Base-by-base conservation (phyloP, 176 grass and related monocot species). In the Eragrostis nindensis region DNA sequence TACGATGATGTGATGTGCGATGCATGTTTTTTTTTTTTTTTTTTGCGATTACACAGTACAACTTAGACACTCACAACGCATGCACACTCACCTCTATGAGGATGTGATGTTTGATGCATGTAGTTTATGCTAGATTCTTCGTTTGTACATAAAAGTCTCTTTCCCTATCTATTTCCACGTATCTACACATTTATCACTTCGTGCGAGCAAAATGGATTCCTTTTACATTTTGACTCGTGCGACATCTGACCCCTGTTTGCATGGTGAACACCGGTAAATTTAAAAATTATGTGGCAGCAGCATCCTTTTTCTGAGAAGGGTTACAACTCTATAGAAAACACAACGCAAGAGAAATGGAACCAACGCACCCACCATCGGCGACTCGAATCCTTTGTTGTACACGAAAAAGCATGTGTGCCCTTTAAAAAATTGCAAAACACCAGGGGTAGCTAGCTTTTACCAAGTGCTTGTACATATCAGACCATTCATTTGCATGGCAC, bases 401-500 rank as follows among this genome's bases (percentile, higher is more conserved):
- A 27, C 32, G 19, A 25, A 56, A 63, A 88, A 71, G 52, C 6
- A 19, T 53, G 12, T 44, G 47, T 68, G 64, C 45, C 66, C 63
- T 79, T 88, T 72, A 42, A 18, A 61, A 74, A 88, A 62, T 21
- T 42, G 30, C 81, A 62, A 74, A 42, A 74, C 68, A 79, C 68
- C 40, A 68, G 49, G 39, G 40, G 57, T 25, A 71, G 14, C 79
- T 72, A n/a, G n/a, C 4, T 36, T 77, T 87, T 67, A 24, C 15
- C 32, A 44, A 70, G 82, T 85, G 82, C 56, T 47, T 63, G 87
- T 71, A 71, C 76, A 75, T 57, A 87, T 83, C 41, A 62, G 70
- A 60, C 74, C 43, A 53, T 78, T 79, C 76, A 50, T 67, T 79
- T 67, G 62, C 29, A 67, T 15, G 77, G 32, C 11, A 75, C 70